Percentiles rank a stretch among this genome's conserved stretches.
Evolutionary conservation across 345 rosid genomes (phyloP).

Genomic region (Salix viminalis): DNA sequence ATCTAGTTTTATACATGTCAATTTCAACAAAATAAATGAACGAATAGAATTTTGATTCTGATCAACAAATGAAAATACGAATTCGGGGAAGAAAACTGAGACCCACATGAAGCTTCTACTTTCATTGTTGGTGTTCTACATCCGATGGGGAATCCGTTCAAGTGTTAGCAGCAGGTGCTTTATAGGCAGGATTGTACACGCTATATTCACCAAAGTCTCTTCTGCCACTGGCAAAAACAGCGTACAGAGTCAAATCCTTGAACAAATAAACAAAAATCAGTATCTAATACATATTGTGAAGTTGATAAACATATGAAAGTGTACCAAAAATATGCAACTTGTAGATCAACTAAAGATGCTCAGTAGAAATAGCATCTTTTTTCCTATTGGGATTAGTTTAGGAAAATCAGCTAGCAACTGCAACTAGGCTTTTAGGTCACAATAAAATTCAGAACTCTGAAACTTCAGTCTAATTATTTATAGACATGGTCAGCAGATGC

Average conservation of each 20-base stretch:
- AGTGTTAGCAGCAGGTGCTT: slow-evolving; percentile 5
- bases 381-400: not conserved
- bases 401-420: no score
- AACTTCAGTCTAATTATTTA: not conserved
- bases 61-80: not conserved
- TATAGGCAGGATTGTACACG: slow-evolving; percentile 68
- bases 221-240: slow-evolving; percentile 69
- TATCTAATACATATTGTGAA: not conserved
- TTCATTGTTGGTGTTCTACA: not conserved
- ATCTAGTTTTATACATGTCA: not conserved
- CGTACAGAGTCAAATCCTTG: slow-evolving; percentile 49
- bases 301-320: not conserved
- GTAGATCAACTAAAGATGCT: not conserved
- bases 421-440: not conserved
- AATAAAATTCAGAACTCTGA: not conserved
- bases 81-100: not conserved
- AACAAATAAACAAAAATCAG: slow-evolving; percentile 26
- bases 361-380: not conserved
- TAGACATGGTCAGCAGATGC: not conserved
- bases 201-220: slow-evolving; percentile 92
- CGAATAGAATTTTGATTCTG: not conserved
- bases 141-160: not conserved
- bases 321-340: not conserved
- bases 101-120: not conserved
- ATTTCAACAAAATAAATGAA: not conserved